Evolutionary conservation across 2,329 filamentous ascomycete genomes (phyloP), one percentile per base, ranked within the genome.

Genomic region (Trichophyton mentagrophytes): DNA sequence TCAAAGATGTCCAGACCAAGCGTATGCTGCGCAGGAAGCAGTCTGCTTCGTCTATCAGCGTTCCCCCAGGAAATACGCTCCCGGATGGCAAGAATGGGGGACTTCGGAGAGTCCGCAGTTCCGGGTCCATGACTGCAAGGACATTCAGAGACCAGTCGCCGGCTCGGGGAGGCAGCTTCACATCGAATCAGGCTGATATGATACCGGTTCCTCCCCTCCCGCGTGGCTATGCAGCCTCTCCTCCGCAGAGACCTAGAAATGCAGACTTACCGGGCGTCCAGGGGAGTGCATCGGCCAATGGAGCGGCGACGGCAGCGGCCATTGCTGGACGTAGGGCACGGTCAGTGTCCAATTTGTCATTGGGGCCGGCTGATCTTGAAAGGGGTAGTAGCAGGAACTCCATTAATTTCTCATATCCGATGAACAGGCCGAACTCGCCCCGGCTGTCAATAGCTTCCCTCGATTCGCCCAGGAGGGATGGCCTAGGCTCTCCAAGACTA

Each of bases 1-100:
- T 96, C 61, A 86, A 84, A 71, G 84, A 90, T 69, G 84, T 95
- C 51, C 87, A 95, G 73, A 95, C 92, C 4, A 96, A 92, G 77
- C 87, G 91, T 69, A 91, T 87, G 70, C 73, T 84, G 63, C 84
- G 89, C 67, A 84, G 90, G 64, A 85, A 81, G 72, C 80, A 80
- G 58, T 95, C 90, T 0, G 75, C 82, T 47, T 88, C 88, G 1
- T 92, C 89, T 3, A 77, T 82, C 56, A 79, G 78, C 40, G 83
- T 80, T 57, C 73, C 76, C 44, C 67, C 73, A 53, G 69, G 75
- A 62, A 72, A 75, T 61, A 75, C 72, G 65, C 72, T 68, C 60
- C 72, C 71, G 61, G 74, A 64, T 61, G 72, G 65, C 66, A 73
- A 65, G 67, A 70, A 71, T 64, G 71, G 40, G 30, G 76, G 77